Base-by-base conservation (phyloP, 2,329 filamentous ascomycete genomes). In the Cytospora piceicola region DNA sequence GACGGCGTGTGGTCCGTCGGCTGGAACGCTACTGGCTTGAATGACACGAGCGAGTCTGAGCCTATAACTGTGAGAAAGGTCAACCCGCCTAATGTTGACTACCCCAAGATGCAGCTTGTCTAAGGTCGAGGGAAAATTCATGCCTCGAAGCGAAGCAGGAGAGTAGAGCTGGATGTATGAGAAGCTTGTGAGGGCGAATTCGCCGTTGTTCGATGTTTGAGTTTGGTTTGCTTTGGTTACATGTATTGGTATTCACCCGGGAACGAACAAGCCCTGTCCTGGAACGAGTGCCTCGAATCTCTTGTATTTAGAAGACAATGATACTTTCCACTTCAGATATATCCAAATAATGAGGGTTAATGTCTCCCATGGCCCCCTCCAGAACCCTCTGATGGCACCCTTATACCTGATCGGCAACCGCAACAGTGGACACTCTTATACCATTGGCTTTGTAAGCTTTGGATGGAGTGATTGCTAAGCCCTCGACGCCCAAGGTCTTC, bases 1-100 rank as follows among this genome's bases (percentile, higher is more conserved):
- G 61, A 64, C 15, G 65, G 65, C 36, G 53, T 67, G 20, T 67
- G 65, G 65, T 61, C 61, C 22, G 61, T 67, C 22, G 58, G 64
- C 42, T 65, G 64, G 64, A 67, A 67, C 32, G 49, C 60, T 4
- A 67, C 61, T 14, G 61, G 51, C 6, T 9, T 12, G 2, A 32
- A 22, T 1, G 60, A 32, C 36, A 42, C 51, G 27, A 27, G 29
- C 4, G 56, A 59, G 14, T 56, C 65, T 4, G 52, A 64, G 46
- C 61, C 52, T 5, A 42, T 67, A 52, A 58, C 55, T 2, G 55
- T 67, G 5, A 64, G 52, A 22, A 55, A 24, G 36, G 57, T 56
- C 29, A 34, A 42, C 34, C 55, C 61, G 0, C 57, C 61, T 15
- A 67, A 67, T 32, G 65, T 67, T 17, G 36, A 68, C 34, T 42